These are phyloP conservation scores for Fusarium torulosum DNA, from an alignment of 2,329 filamentous ascomycete species.

Conservation along the genomic window DNA sequence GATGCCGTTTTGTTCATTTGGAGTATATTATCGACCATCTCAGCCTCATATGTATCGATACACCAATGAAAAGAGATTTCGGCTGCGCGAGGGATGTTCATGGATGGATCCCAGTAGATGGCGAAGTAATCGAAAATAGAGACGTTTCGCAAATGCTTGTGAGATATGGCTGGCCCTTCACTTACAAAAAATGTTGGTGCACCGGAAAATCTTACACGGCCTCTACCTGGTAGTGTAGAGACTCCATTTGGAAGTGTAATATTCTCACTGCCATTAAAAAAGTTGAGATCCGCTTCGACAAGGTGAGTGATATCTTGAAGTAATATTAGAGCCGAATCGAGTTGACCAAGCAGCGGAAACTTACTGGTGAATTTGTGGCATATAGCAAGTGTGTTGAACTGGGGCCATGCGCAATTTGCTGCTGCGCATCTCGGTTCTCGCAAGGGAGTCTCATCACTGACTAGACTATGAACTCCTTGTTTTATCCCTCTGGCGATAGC, in stretches of 20 bases:
- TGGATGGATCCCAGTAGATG: neutral
- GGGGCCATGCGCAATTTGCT: constrained; percentile 7
- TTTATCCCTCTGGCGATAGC: constrained; percentile 4
- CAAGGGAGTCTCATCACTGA: neutral
- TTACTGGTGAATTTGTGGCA: neutral
- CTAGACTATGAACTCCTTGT: constrained; percentile 1
- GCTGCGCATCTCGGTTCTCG: constrained; percentile 2
- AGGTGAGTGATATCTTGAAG: constrained; percentile 2
- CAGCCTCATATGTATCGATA: neutral
- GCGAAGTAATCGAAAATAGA: constrained; percentile 7
- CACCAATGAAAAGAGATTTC: constrained; percentile 8
- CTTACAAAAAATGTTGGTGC: constrained; percentile 1
- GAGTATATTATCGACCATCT: neutral
- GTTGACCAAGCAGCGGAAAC: neutral
- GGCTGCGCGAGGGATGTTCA: neutral
- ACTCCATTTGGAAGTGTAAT: constrained; percentile 12
- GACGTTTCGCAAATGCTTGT: neutral
- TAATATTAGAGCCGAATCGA: neutral
- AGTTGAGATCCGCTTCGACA: constrained; percentile 3
- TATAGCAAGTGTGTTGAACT: constrained; percentile 6
- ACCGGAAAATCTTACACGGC: neutral
- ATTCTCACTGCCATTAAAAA: constrained; percentile 1
- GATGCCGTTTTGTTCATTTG: constrained; percentile 3
- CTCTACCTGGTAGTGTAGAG: neutral
- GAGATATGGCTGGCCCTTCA: neutral